Evolutionary conservation across 768 basidiomycete species (phyloP).

Genomic region (Russula lepida): DNA sequence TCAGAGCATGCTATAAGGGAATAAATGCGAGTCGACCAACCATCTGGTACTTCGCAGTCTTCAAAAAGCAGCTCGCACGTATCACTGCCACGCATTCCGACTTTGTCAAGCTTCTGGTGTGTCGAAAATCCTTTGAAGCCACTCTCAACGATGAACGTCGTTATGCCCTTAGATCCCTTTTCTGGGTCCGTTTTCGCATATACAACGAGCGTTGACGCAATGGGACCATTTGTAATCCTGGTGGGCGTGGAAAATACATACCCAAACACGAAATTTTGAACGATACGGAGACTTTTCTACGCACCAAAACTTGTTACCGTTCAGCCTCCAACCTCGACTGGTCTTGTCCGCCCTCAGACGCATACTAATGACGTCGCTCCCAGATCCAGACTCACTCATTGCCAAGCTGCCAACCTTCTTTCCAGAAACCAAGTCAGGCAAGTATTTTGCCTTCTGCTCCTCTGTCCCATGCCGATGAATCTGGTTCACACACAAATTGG

Average conservation of each 20-base stretch:
- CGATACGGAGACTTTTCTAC: conserved; percentile 20
- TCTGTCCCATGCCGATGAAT: conserved; percentile 80
- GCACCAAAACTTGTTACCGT: conserved; percentile 92
- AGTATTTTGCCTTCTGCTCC: conserved; percentile 75
- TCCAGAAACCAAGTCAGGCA: conserved; percentile 73
- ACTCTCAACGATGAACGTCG: conserved; percentile 84
- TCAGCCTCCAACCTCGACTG: conserved; percentile 67
- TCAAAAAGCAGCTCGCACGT: conserved; percentile 93
- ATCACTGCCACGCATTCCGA: conserved; percentile 94
- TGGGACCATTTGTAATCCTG: conserved; percentile 94
- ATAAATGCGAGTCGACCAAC: conserved; percentile 32
- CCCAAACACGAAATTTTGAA: neutral
- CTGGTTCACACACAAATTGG: conserved; percentile 69
- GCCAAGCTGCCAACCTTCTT: conserved; percentile 83
- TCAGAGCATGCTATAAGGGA: neutral
- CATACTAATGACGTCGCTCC: conserved; percentile 97
- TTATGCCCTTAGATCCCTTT: conserved; percentile 80
- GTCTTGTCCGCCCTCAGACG: conserved; percentile 70
- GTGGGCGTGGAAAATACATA: neutral
- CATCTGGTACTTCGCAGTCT: conserved; percentile 80
- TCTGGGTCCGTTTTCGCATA: conserved; percentile 84
- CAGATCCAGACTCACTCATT: conserved; percentile 89
- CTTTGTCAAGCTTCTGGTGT: conserved; percentile 86
- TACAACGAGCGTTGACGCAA: conserved; percentile 84
- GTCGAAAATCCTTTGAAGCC: conserved; percentile 80